Conservation (phyloP, 2,329 filamentous ascomycete species). For the Cercospora zeina region DNA sequence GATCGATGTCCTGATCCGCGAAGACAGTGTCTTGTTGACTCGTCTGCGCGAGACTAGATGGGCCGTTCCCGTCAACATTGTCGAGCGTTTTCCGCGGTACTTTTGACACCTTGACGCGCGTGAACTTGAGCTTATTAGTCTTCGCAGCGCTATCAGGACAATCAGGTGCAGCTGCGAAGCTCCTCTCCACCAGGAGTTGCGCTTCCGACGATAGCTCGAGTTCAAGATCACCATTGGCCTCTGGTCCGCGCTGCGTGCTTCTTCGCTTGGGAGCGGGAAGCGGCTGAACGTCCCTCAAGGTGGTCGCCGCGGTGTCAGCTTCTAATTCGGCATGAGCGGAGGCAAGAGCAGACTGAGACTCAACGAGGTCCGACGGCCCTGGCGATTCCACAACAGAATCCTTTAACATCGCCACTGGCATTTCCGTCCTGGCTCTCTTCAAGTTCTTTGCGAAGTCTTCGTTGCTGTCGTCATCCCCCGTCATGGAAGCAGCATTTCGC, state of each 20-base stretch:
- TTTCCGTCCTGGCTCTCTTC: slow-evolving; percentile 1
- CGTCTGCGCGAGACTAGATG: background rate
- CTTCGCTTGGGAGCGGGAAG: background rate
- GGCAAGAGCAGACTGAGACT: background rate
- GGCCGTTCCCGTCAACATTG: background rate
- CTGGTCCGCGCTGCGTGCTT: background rate
- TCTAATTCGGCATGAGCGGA: background rate
- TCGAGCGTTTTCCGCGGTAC: background rate
- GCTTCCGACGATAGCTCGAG: background rate
- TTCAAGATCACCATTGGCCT: background rate
- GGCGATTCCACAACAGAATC: background rate
- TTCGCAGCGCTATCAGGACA: background rate
- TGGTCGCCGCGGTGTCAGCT: background rate
- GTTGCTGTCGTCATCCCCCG: background rate
- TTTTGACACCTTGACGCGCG: slow-evolving; percentile 2
- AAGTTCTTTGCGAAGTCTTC: background rate
- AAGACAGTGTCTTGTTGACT: background rate
- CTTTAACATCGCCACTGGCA: background rate
- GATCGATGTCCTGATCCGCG: background rate
- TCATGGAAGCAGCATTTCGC: background rate
- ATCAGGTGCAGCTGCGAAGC: background rate
- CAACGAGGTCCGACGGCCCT: background rate
- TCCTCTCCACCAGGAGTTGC: slow-evolving; percentile 10
- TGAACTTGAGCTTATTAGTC: slow-evolving; percentile 10
- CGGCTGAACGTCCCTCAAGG: background rate